phyloP scores from a whole-genome alignment of 2,329 filamentous ascomycete genomes.

The Orbilia quercus region DNA sequence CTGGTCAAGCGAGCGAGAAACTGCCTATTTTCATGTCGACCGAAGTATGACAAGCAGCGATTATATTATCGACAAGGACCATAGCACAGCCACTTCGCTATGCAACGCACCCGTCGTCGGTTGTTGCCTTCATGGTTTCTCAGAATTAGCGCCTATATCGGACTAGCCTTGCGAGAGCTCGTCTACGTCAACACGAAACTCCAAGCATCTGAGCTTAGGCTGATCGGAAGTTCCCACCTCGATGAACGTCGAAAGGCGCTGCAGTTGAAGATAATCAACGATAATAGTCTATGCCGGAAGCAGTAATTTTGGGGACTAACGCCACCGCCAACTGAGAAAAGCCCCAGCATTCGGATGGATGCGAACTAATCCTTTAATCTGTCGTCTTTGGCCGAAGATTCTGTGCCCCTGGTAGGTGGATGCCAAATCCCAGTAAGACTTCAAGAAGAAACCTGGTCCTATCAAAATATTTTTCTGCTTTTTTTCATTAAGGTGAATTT shows the following conservation, averaged over 20 bases:
- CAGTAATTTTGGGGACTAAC: slow-evolving; percentile 28
- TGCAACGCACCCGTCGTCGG: slow-evolving; percentile 14
- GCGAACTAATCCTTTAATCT: slow-evolving; percentile 28
- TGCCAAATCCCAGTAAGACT: background rate
- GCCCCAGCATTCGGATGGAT: slow-evolving; percentile 16
- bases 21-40: slow-evolving; percentile 42
- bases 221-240: slow-evolving; percentile 2
- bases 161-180: slow-evolving; percentile 38
- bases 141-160: slow-evolving; percentile 47
- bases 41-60: slow-evolving; percentile 16
- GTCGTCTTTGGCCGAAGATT: slow-evolving; percentile 31
- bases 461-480: slow-evolving; percentile 27
- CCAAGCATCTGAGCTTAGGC: background rate
- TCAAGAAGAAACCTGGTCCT: slow-evolving; percentile 30
- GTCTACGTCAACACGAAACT: slow-evolving; percentile 37
- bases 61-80: slow-evolving; percentile 29
- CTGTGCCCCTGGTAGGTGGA: background rate
- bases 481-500: no score
- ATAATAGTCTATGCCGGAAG: slow-evolving; percentile 18
- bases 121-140: slow-evolving; percentile 37
- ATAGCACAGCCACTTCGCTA: slow-evolving; percentile 43
- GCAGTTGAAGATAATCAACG: background rate
- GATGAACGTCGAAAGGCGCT: background rate
- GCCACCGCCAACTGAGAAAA: slow-evolving; percentile 36
- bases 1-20: slow-evolving; percentile 54